Evolutionary conservation across 2,329 filamentous ascomycete genomes (phyloP).

Genomic region (Colletotrichum sp.): DNA sequence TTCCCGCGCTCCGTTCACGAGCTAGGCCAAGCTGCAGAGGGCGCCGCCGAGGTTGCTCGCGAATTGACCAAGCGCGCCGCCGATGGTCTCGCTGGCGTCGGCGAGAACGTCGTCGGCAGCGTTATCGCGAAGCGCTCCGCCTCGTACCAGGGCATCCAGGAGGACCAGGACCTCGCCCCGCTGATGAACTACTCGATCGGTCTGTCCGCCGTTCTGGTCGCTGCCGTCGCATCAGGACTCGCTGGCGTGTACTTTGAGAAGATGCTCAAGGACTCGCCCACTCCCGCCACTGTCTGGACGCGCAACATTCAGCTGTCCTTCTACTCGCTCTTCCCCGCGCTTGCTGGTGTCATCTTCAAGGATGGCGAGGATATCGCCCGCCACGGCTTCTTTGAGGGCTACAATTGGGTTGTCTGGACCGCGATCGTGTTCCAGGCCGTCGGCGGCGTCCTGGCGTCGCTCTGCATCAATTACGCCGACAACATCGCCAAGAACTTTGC

Average conservation of each 20-base stretch:
- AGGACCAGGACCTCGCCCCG: conserved; percentile 57
- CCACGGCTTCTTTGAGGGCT: conserved; percentile 92
- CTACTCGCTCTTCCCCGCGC: conserved; percentile 89
- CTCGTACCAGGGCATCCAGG: conserved; percentile 87
- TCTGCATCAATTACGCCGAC: conserved; percentile 83
- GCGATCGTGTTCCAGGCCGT: conserved; percentile 83
- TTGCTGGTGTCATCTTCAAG: conserved; percentile 84
- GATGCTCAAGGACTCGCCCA: conserved; percentile 83
- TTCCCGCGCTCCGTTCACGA: conserved; percentile 83
- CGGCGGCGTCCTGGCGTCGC: conserved; percentile 77
- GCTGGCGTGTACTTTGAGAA: conserved; percentile 92
- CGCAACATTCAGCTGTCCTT: conserved; percentile 94
- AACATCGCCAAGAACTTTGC: conserved; percentile 96
- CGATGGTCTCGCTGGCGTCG: conserved; percentile 34
- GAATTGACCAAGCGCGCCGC: conserved; percentile 57
- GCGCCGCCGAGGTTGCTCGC: conserved; percentile 52
- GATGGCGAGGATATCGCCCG: conserved; percentile 84
- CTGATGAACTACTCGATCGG: conserved; percentile 82
- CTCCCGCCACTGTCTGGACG: conserved; percentile 78
- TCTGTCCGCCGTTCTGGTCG: conserved; percentile 76
- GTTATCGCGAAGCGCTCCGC: conserved; percentile 74
- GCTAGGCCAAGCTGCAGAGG: conserved; percentile 60
- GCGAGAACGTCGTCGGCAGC: conserved; percentile 28
- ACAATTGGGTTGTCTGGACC: conserved; percentile 90
- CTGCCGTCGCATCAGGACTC: conserved; percentile 81